These are phyloP conservation scores for Leonotis leonurus DNA, from an alignment of 257 asterid genomes.

Conservation along the genomic window DNA sequence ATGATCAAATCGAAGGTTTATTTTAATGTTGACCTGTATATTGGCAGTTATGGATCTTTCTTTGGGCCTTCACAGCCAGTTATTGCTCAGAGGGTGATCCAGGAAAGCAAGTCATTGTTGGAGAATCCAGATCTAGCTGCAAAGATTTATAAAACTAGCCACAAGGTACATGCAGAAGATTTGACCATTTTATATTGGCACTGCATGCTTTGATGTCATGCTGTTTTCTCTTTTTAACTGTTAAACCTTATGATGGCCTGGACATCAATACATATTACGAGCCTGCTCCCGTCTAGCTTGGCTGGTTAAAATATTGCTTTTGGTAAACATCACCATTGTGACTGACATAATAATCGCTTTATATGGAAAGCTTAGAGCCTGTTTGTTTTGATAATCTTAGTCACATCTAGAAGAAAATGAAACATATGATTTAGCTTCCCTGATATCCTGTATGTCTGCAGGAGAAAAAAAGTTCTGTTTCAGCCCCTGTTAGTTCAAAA, in stretches of 20 bases:
- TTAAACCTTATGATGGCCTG: background rate
- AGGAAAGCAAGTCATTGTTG: constrained; percentile 86
- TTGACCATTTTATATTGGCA: background rate
- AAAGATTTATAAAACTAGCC: constrained; percentile 36
- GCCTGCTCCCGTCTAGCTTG: too few species aligned
- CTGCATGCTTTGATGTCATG: background rate
- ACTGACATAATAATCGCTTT: background rate
- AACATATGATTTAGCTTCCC: background rate
- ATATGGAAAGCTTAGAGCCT: background rate
- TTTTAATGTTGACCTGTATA: constrained; percentile 1
- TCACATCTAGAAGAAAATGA: background rate
- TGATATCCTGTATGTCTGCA: background rate
- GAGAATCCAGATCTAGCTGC: constrained; percentile 81
- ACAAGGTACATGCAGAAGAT: constrained; percentile 32
- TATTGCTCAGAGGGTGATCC: constrained; percentile 90
- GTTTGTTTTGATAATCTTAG: too few species aligned
- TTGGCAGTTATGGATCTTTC: constrained; percentile 84
- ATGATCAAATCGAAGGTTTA: background rate
- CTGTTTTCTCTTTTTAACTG: background rate
- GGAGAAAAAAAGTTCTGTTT: background rate
- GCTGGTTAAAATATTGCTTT: constrained; percentile 1
- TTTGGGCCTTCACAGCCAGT: constrained; percentile 95
- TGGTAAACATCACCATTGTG: background rate
- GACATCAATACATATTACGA: background rate
- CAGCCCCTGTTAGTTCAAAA: constrained; percentile 22